A percentile compares a stretch with the other conserved stretches of the same genome.
Evolutionary conservation across 257 asterid genomes (phyloP).

Genomic region (Lantana camara): DNA sequence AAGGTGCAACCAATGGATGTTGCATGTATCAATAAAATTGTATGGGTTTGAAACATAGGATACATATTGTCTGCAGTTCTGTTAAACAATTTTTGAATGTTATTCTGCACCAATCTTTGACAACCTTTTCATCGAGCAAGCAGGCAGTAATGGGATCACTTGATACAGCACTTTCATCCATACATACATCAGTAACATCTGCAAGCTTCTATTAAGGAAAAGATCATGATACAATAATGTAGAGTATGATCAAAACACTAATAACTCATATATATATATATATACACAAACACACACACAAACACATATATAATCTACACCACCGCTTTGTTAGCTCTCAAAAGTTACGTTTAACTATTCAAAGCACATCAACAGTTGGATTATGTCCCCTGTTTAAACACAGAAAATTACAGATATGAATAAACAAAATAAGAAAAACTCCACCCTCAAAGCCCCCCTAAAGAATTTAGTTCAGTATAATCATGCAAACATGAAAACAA

Average conservation of each 20-base stretch:
- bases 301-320: conserved; percentile 13
- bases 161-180: conserved; percentile 97
- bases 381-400: not conserved
- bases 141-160: conserved; percentile 91
- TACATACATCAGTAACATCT: conserved; percentile 96
- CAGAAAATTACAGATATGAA: not conserved
- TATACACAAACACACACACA: too few relatives aligned
- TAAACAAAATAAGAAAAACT: not conserved
- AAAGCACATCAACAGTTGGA: conserved; percentile 10
- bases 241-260: conserved; percentile 7
- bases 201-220: conserved; percentile 60
- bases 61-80: conserved; percentile 74
- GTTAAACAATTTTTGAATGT: conserved; percentile 54
- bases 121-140: conserved; percentile 96
- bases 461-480: not conserved
- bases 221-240: conserved; percentile 17
- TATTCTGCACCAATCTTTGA: conserved; percentile 95
- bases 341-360: conserved; percentile 1
- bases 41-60: conserved; percentile 48
- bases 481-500: not conserved
- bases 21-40: conserved; percentile 15
- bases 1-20: conserved; percentile 39
- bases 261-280: too few relatives aligned
- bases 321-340: not conserved
- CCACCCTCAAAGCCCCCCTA: not conserved